phyloP scores from a whole-genome alignment of 2,329 filamentous ascomycete species.

The Microcyclosporella mali region DNA sequence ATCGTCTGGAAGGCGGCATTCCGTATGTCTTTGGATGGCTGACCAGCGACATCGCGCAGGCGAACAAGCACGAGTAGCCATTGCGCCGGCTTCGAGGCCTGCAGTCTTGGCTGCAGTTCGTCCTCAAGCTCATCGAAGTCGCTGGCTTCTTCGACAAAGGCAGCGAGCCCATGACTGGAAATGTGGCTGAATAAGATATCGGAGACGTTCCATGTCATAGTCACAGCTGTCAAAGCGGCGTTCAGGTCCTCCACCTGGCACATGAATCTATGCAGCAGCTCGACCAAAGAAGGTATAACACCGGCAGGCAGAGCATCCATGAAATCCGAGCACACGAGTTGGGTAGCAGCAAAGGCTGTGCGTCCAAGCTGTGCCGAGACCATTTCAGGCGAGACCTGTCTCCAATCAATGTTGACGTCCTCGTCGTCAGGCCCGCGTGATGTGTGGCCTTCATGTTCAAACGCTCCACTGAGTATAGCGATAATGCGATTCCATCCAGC shows the following conservation, averaged over 20 bases:
- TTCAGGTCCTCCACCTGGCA: slow-evolving; percentile 88
- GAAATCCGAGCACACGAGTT: slow-evolving; percentile 94
- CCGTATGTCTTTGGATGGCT: slow-evolving; percentile 67
- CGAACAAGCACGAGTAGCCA: slow-evolving; percentile 73
- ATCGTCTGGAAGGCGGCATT: slow-evolving; percentile 89
- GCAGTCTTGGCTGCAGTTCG: slow-evolving; percentile 11
- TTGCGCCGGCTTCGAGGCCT: slow-evolving; percentile 47
- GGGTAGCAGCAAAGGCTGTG: slow-evolving; percentile 79
- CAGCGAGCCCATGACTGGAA: slow-evolving; percentile 33
- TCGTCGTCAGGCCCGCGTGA: slow-evolving; percentile 8
- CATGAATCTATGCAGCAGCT: slow-evolving; percentile 84
- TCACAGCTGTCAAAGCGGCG: slow-evolving; percentile 90
- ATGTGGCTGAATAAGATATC: slow-evolving; percentile 64
- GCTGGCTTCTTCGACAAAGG: slow-evolving; percentile 15
- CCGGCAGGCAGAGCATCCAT: slow-evolving; percentile 62
- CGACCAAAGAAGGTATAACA: slow-evolving; percentile 72
- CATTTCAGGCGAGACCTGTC: slow-evolving; percentile 28
- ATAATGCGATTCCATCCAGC: slow-evolving; percentile 84
- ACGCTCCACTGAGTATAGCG: slow-evolving; percentile 76
- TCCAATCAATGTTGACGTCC: slow-evolving; percentile 25
- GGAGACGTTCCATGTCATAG: slow-evolving; percentile 92
- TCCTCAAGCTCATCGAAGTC: slow-evolving; percentile 21
- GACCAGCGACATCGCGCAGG: slow-evolving; percentile 64
- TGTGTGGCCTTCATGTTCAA: slow-evolving; percentile 41
- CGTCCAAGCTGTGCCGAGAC: slow-evolving; percentile 70